Evolutionary conservation across 345 rosid species (phyloP), one percentile per base, ranked within the genome.

Genomic region (Aurinia saxatilis): DNA sequence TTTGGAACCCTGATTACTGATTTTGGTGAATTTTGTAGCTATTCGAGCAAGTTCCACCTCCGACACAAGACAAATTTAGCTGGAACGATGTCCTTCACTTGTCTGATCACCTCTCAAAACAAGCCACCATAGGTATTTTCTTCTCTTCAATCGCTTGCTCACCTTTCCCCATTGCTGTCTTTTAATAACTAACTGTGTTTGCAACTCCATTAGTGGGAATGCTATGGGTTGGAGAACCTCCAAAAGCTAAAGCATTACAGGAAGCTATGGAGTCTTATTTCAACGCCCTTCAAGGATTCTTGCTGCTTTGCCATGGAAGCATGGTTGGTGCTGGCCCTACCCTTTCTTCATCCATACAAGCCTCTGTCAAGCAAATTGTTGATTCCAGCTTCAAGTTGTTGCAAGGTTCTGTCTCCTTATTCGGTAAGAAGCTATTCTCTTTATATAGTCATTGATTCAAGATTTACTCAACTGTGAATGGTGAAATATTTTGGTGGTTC

Each of bases 181-280:
- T 54, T 19, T n/a, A 5, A 11, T 34, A 34, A 13, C 2, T 37
- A 5, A 13, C 10, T 41, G 23, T 3, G 12, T 42, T 23, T n/a
- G n/a, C n/a, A 13, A 30, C 5, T 52, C 6, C 9, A 34, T 34
- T 25, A 91, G 91, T 75, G 44, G 98, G 96, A 70, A 82, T 91
- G 96, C 77, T 91, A 65, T 91, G 96, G 96, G 77, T 57, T 50
- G 96, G 85, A 52, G 80, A 81, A 58, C 52, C 55, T 39, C 91
- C 90, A 18, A 59, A 78, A 65, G 80, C 80, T 57, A 77, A 80
- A 80, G 78, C 66, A 48, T 5, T 91, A n/a, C 78, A 80, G 75
- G 95, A 84, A 71, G 76, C 78, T 35, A 82, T 85, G 84, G 73
- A 42, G 15, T 51, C 83, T 0, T 87, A 77, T 77, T 81, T 81